Base-by-base conservation (phyloP, 306 rosid species). In the Begonia peltatifolia region DNA sequence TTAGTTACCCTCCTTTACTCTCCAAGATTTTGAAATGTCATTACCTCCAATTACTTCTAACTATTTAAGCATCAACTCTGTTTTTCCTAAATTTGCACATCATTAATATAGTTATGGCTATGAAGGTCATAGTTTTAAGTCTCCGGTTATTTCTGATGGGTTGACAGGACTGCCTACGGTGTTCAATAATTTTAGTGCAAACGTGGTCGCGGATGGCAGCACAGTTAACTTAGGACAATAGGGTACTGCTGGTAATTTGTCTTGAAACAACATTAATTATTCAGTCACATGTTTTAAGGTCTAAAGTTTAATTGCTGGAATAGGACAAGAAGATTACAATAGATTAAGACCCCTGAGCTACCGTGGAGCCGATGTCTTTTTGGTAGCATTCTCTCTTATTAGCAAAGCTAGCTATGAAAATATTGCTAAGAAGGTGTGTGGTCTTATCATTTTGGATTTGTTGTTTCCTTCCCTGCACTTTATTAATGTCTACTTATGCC, bases 371-470 rank as follows among this genome's bases (percentile, higher is more conserved):
- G 97, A 89, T 76, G 97, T 89, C 41, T 85, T 89, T 76, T 78
- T 89, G 59, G 86, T 89, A 56, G 87, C 94, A 16, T 89, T 89
- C 72, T 89, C 97, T 58, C 95, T 89, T 70, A 80, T 89, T 58
- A 89, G 97, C 94, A 80, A 78, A 84, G 97, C 97, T 53, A 89
- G 97, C 78, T 89, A 84, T 67, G 97, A 89, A 75, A 89, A 89
- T 63, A 67, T 89, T 48, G 90, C 97, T 67, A 89, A 89, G 77
- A 89, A 89, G 68, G 97, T 89, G 63, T 71, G 87, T 35, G 13
- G 22, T 36, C 9, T 23, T 57, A 42, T 55, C 50, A 9, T n/a
- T 12, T 4, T 22, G 14, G 36, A 2, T 23, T 30, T 18, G 50
- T 42, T 42, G 50, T 20, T 66, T 55, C 6, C 18, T 42, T 55